phyloP scores from a whole-genome alignment of 2,329 filamentous ascomycete species.

The Trichophyton benhamiae region DNA sequence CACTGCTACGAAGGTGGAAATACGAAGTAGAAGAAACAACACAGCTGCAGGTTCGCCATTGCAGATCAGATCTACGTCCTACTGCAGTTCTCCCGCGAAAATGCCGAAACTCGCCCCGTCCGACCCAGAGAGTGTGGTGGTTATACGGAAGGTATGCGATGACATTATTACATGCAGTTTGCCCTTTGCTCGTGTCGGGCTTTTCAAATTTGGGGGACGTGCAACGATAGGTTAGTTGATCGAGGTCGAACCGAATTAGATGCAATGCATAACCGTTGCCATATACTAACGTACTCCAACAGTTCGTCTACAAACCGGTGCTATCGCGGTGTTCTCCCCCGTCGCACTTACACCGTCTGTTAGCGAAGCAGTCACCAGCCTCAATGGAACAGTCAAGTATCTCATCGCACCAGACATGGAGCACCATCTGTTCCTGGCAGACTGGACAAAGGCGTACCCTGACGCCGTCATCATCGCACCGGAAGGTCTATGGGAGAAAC shows the following conservation, averaged over 20 bases:
- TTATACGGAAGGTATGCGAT: conserved; percentile 65
- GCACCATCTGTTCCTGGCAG: conserved; percentile 85
- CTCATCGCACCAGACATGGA: conserved; percentile 79
- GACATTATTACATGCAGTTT: conserved; percentile 50
- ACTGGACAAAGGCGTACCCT: conserved; percentile 73
- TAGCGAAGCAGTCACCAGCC: conserved; percentile 46
- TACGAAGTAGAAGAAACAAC: not conserved
- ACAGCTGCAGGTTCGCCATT: not conserved
- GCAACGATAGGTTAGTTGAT: conserved; percentile 60
- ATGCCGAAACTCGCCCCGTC: conserved; percentile 43
- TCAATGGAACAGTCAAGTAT: conserved; percentile 64
- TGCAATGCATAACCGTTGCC: not conserved
- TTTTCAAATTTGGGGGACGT: conserved; percentile 70
- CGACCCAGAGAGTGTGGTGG: conserved; percentile 73
- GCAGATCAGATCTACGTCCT: not conserved
- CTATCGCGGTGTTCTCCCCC: conserved; percentile 82
- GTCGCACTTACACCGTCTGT: conserved; percentile 70
- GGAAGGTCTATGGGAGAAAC: conserved; percentile 72
- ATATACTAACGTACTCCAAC: not conserved
- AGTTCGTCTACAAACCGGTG: conserved; percentile 68
- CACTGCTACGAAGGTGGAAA: not conserved
- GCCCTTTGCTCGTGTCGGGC: conserved; percentile 72
- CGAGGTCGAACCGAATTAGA: not conserved
- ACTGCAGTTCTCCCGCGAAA: not conserved
- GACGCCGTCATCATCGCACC: conserved; percentile 68